phyloP scores from a whole-genome alignment of 1,284 basidiomycete species.

The Cryptococcus amylolentus region DNA sequence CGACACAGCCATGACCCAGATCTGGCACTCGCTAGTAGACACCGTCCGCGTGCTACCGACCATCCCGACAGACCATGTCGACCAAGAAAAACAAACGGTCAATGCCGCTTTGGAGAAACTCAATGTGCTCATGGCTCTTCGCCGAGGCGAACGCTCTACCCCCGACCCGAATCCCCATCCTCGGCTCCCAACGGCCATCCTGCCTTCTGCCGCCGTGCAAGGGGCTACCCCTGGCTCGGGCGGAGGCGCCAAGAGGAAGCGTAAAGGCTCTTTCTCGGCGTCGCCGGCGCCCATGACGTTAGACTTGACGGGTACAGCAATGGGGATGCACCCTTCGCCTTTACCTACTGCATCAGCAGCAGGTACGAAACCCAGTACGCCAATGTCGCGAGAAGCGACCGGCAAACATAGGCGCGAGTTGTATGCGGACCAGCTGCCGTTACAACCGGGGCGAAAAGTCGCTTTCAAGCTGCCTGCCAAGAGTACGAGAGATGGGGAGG shows the following conservation, averaged over 20 bases:
- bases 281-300: constrained; percentile 7
- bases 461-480: constrained; percentile 43
- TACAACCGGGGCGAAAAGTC: constrained; percentile 48
- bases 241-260: constrained; percentile 20
- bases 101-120: constrained; percentile 43
- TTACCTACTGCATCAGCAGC: neutral
- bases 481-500: constrained; percentile 16
- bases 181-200: neutral
- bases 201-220: neutral
- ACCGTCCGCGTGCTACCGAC: constrained; percentile 36
- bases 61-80: constrained; percentile 10
- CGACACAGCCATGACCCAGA: constrained; percentile 28
- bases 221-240: constrained; percentile 6
- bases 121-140: constrained; percentile 27
- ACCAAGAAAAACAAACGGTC: constrained; percentile 28
- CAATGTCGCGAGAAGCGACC: constrained; percentile 19
- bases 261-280: constrained; percentile 18
- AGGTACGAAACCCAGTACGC: constrained; percentile 10
- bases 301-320: constrained; percentile 2
- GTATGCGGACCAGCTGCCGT: constrained; percentile 47
- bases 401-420: constrained; percentile 26
- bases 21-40: constrained; percentile 43
- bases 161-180: neutral
- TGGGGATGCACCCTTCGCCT: constrained; percentile 15
- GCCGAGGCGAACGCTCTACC: constrained; percentile 9